Evolutionary conservation across 2,329 filamentous ascomycete genomes (phyloP).

Genomic region (Curvularia verruculosa): DNA sequence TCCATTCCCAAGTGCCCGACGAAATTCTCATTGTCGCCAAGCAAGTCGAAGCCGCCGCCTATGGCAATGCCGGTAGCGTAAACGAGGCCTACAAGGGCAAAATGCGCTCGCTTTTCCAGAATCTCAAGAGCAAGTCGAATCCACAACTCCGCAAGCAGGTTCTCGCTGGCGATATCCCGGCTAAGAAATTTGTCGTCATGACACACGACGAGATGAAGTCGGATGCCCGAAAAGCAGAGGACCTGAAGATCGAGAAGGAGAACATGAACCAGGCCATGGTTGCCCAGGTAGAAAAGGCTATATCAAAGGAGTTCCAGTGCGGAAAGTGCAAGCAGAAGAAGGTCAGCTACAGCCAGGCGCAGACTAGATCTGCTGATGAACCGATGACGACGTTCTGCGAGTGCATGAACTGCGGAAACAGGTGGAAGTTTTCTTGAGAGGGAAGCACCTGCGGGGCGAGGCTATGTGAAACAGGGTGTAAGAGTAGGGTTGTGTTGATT

Average conservation of each 20-base stretch:
- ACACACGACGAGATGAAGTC: constrained; percentile 89
- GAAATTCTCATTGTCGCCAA: constrained; percentile 70
- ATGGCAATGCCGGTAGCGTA: constrained; percentile 70
- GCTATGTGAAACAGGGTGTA: neutral
- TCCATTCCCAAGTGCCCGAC: constrained; percentile 56
- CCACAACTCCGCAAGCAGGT: constrained; percentile 76
- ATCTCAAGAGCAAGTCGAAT: constrained; percentile 93
- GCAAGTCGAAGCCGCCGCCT: constrained; percentile 79
- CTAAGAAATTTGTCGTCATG: constrained; percentile 83
- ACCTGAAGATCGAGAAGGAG: constrained; percentile 79
- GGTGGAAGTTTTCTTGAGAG: constrained; percentile 55
- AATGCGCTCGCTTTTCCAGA: constrained; percentile 90
- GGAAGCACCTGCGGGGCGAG: neutral
- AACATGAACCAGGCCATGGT: constrained; percentile 99
- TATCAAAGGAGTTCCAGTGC: constrained; percentile 86
- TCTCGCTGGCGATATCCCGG: constrained; percentile 72
- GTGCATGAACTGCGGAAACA: constrained; percentile 59
- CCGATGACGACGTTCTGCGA: constrained; percentile 68
- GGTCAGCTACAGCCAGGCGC: constrained; percentile 94
- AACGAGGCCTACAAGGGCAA: constrained; percentile 80
- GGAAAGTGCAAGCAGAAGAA: constrained; percentile 91
- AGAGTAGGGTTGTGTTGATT: neutral
- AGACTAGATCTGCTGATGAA: constrained; percentile 94
- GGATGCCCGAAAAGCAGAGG: constrained; percentile 76
- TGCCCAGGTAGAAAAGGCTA: constrained; percentile 86